phyloP scores from a whole-genome alignment of 257 asterid genomes.

The Ehretia macrophylla region DNA sequence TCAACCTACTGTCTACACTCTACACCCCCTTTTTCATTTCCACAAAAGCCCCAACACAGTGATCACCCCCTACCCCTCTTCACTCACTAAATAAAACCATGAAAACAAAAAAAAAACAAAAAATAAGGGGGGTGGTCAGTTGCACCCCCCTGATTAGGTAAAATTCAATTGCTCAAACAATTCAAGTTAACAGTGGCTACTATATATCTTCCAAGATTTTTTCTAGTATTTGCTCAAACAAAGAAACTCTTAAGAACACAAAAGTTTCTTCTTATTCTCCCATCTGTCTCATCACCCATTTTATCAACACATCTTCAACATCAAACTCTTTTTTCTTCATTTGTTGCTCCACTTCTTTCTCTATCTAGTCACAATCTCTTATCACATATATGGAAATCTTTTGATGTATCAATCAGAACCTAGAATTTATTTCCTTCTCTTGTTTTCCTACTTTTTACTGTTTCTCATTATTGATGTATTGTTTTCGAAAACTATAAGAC shows the following conservation, averaged over 20 bases:
- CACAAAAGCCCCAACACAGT: conserved; percentile 42
- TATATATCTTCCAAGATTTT: not conserved
- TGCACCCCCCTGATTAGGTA: conserved; percentile 49
- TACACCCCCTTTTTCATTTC: conserved; percentile 29
- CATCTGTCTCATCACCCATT: conserved; percentile 43
- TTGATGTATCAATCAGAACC: conserved; percentile 43
- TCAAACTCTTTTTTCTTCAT: conserved; percentile 10
- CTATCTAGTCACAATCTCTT: conserved; percentile 20
- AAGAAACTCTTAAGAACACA: conserved; percentile 13
- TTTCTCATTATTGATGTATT: conserved; percentile 6
- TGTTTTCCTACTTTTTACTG: conserved; percentile 4
- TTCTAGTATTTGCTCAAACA: conserved; percentile 36
- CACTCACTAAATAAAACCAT: not conserved
- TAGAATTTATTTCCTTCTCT: conserved; percentile 15
- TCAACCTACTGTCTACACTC: conserved; percentile 35
- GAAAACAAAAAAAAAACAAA: not conserved
- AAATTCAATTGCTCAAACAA: conserved; percentile 14
- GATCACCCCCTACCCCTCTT: too few relatives aligned
- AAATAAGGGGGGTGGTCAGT: conserved; percentile 10
- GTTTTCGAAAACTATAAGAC: too few relatives aligned
- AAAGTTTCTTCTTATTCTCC: conserved; percentile 21
- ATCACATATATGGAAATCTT: conserved; percentile 49
- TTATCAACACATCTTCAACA: conserved; percentile 14
- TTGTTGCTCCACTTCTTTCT: conserved; percentile 9
- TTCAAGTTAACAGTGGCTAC: conserved; percentile 8